phyloP scores from a whole-genome alignment of 2,329 filamentous ascomycete genomes.

The Microdochium bolleyi region DNA sequence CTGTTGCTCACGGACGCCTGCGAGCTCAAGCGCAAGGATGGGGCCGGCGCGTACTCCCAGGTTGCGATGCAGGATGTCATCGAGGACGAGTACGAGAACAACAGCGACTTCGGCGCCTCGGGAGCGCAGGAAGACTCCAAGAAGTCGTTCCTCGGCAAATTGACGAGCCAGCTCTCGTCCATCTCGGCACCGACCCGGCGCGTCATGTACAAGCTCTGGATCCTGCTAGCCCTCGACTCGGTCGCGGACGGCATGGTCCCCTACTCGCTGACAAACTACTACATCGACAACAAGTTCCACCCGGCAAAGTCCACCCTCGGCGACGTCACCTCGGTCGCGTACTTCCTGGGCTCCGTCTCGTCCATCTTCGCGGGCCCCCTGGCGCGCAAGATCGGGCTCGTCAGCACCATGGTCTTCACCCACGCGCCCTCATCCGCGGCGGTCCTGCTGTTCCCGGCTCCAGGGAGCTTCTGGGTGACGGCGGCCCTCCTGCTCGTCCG shows the following conservation, averaged over 20 bases:
- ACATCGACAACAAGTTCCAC: constrained; percentile 47
- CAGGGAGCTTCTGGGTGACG: constrained; percentile 40
- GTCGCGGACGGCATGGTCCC: constrained; percentile 59
- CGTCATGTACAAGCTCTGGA: constrained; percentile 58
- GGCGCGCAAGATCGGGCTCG: constrained; percentile 47
- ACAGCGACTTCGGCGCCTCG: not conserved
- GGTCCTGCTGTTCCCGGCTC: constrained; percentile 51
- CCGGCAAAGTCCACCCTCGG: constrained; percentile 49
- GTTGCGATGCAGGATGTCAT: constrained; percentile 7
- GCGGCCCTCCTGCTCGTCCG: constrained; percentile 50
- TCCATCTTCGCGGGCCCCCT: constrained; percentile 50
- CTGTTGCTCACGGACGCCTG: constrained; percentile 39
- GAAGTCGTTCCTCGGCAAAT: constrained; percentile 10
- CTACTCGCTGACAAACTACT: constrained; percentile 50
- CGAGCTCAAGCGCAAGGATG: constrained; percentile 30
- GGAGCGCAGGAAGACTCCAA: constrained; percentile 3
- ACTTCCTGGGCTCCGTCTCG: constrained; percentile 45
- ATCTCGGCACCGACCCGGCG: constrained; percentile 50
- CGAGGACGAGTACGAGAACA: constrained; percentile 7
- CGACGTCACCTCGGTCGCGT: constrained; percentile 45
- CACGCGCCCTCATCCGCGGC: constrained; percentile 55
- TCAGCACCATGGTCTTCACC: constrained; percentile 59
- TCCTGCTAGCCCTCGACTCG: constrained; percentile 55
- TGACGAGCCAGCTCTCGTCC: constrained; percentile 33
- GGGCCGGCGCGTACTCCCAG: constrained; percentile 15